Base-by-base conservation (phyloP, 164 flowering plant genomes). In the Aristolochia contorta region DNA sequence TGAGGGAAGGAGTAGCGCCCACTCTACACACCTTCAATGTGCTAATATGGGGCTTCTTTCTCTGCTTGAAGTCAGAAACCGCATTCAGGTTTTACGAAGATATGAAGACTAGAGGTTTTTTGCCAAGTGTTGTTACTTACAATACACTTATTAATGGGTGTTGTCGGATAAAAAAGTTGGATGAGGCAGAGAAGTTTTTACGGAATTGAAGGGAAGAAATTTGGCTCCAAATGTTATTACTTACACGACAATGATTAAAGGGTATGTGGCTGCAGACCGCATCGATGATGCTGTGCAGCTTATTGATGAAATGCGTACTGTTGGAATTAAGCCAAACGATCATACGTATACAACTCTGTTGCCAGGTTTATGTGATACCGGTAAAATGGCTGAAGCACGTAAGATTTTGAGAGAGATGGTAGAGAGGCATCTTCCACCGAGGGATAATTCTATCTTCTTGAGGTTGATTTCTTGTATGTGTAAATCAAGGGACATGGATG, bases 191-290 rank as follows among this genome's bases (percentile, higher is more conserved):
- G 79, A 80, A 82, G 64, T 74, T 70, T 54, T 87, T 68, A 72
- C 67, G 46, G 97, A 89, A 78, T 79, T 89, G 94, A 89, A 85
- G 65, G 90, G 66, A 21, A 80, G 57, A 68, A 75, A 80, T 57
- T 68, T 88, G 32, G 75, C 18, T 16, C 97, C 94, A 19, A 78
- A 72, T 45, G 95, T 81, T 56, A 78, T 90, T 25, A 93, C 85
- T 61, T 93, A 86, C 53, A 93, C 94, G 0, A 81, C 87, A 0
- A 73, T 93, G 96, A 85, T 93, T 23, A 90, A 90, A 73, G 97
- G 97, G 56, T 90, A 87, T 75, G 78, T 82, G 18, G 72, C 82
- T 0, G 78, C 63, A 15, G 89, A 81, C 15, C 61, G 66, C 46
- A 80, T 86, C 53, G 98, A 93, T 71, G 91, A 86, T 67, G 94